Evolutionary conservation across 2,329 filamentous ascomycete species (phyloP).

Genomic region (Talaromyces sp.): DNA sequence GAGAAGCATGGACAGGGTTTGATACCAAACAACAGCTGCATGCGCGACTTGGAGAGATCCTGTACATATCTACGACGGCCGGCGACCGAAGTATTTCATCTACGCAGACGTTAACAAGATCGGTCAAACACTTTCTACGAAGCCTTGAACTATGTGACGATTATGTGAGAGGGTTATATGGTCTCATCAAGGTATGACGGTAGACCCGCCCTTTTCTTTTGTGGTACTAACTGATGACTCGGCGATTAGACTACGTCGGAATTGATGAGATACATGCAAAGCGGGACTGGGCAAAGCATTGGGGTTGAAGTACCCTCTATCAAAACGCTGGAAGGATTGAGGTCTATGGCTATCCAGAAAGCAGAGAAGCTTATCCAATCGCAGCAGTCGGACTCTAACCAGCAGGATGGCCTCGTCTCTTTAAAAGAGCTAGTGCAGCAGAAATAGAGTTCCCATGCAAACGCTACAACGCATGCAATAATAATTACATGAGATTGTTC

Average conservation of each 20-base stretch:
- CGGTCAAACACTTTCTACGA: constrained; percentile 78
- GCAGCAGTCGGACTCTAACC: constrained; percentile 2
- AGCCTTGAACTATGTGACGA: constrained; percentile 91
- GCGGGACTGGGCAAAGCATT: constrained; percentile 11
- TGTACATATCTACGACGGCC: constrained; percentile 58
- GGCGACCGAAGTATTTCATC: constrained; percentile 33
- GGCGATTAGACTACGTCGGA: constrained; percentile 19
- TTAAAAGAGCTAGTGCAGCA: constrained; percentile 38
- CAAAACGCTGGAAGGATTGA: constrained; percentile 29
- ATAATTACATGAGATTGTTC: not conserved
- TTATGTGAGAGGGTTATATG: constrained; percentile 89
- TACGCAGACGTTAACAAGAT: constrained; percentile 58
- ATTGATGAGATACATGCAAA: constrained; percentile 21
- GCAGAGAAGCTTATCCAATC: constrained; percentile 34
- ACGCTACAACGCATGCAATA: constrained; percentile 2
- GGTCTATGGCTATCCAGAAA: constrained; percentile 32
- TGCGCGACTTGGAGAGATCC: constrained; percentile 76
- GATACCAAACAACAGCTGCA: constrained; percentile 58
- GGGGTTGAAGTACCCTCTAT: constrained; percentile 18
- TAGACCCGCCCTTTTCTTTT: not conserved
- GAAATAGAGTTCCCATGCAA: constrained; percentile 1
- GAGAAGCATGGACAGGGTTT: constrained; percentile 7
- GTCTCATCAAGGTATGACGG: constrained; percentile 68
- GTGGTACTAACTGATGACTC: not conserved
- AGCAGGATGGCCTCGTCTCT: constrained; percentile 37